Percentiles rank a stretch among this genome's conserved stretches.
These are phyloP conservation scores for Colletotrichum chrysophilum DNA, from an alignment of 2,329 filamentous ascomycete genomes.

Conservation along the genomic window DNA sequence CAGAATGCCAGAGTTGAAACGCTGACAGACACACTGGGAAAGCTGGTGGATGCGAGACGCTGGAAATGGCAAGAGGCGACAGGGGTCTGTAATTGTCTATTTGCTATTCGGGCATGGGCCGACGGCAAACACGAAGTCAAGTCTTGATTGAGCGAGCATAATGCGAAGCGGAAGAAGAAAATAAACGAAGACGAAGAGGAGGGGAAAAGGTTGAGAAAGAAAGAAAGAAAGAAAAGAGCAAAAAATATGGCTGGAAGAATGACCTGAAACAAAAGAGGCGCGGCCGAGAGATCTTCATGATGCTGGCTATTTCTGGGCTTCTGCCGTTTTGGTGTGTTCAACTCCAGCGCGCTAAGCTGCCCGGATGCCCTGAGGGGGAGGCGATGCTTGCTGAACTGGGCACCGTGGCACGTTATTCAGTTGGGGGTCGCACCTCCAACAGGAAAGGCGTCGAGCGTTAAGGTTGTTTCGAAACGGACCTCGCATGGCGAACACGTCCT, in stretches of 20 bases:
- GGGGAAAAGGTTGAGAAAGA: neutral
- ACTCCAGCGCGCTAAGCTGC: neutral
- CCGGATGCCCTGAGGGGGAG: neutral
- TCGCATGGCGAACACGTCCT: constrained; percentile 11
- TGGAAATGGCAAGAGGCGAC: constrained; percentile 1
- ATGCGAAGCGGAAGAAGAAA: neutral
- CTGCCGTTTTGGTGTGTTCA: neutral
- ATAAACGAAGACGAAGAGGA: neutral
- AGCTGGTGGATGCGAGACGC: constrained; percentile 1
- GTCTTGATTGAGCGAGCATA: neutral
- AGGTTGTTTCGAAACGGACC: constrained; percentile 19
- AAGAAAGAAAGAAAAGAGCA: neutral
- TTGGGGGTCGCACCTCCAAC: neutral
- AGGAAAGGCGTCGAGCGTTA: constrained; percentile 6
- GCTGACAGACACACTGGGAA: constrained; percentile 10
- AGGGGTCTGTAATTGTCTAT: constrained; percentile 14
- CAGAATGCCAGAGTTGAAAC: constrained; percentile 8
- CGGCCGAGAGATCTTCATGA: neutral
- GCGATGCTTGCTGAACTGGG: constrained; percentile 7
- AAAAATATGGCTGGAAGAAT: neutral
- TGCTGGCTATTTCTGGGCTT: neutral
- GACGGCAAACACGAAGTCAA: constrained; percentile 1
- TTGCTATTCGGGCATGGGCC: constrained; percentile 10
- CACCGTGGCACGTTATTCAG: neutral
- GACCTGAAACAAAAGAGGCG: constrained; percentile 19